Conservation (phyloP, 2,329 filamentous ascomycete genomes). For the Clarireedia hainanense region DNA sequence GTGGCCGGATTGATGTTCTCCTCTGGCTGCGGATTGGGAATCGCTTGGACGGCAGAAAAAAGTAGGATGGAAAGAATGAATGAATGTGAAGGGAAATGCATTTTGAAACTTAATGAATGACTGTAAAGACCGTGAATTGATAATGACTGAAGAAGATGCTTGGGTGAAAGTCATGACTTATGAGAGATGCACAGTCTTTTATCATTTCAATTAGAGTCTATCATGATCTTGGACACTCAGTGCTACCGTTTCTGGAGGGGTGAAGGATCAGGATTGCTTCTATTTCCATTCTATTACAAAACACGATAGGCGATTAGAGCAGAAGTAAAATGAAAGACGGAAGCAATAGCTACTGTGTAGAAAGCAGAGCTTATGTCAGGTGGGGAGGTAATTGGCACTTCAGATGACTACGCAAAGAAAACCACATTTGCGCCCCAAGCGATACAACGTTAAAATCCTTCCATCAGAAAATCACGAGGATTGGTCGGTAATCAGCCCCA, state of each 20-base stretch:
- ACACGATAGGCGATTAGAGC: background rate
- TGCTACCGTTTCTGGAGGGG: background rate
- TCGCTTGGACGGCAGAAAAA: background rate
- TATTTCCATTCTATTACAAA: background rate
- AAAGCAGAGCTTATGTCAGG: background rate
- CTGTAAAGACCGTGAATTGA: background rate
- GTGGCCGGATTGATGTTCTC: background rate
- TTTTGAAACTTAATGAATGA: background rate
- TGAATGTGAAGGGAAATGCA: background rate
- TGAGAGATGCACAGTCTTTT: background rate
- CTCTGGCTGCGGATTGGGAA: background rate
- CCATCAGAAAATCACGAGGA: background rate
- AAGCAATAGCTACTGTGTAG: background rate
- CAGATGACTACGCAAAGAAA: no score
- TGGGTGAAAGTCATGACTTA: background rate
- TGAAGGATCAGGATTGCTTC: constrained; percentile 2
- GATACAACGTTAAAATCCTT: background rate
- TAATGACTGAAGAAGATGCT: background rate
- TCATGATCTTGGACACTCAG: background rate
- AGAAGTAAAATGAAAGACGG: background rate
- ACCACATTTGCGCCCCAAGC: no score
- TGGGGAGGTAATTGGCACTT: background rate
- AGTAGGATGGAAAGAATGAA: background rate
- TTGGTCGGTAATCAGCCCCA: background rate
- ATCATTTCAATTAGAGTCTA: background rate